Evolutionary conservation across 1,284 basidiomycete genomes (phyloP).

Genomic region (Irpex sp.): DNA sequence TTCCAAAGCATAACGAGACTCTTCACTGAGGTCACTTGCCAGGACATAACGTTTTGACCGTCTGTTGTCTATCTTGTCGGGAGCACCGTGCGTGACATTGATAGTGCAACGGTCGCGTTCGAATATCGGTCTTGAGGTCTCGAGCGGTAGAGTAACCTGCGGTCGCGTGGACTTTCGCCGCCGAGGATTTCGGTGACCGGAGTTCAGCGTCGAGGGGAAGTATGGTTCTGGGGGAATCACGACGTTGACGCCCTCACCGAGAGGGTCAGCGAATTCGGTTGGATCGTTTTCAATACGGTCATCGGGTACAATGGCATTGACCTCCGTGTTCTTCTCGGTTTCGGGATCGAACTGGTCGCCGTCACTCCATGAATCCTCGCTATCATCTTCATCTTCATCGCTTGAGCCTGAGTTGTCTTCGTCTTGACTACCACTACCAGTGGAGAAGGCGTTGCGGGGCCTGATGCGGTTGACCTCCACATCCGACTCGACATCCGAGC

Average conservation of each 20-base stretch:
- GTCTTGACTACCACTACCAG: constrained; percentile 30
- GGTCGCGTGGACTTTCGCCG: constrained; percentile 56
- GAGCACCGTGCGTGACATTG: constrained; percentile 82
- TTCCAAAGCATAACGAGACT: constrained; percentile 88
- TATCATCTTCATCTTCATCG: constrained; percentile 20
- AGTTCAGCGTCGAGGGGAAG: constrained; percentile 69
- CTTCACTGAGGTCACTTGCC: constrained; percentile 91
- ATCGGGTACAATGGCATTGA: constrained; percentile 64
- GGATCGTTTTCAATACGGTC: constrained; percentile 40
- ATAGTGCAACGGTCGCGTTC: constrained; percentile 93
- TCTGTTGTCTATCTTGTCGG: constrained; percentile 52
- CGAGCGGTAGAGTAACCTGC: constrained; percentile 59
- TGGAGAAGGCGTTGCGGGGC: constrained; percentile 23
- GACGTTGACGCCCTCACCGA: constrained; percentile 89
- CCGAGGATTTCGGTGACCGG: constrained; percentile 42
- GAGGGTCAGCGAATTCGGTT: constrained; percentile 59
- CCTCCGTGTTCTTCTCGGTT: constrained; percentile 70
- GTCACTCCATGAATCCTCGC: constrained; percentile 40
- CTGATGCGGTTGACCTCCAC: constrained; percentile 39
- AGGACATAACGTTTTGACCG: constrained; percentile 79
- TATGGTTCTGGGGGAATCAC: constrained; percentile 78
- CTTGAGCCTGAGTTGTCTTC: constrained; percentile 33
- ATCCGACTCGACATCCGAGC: constrained; percentile 59
- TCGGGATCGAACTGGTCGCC: constrained; percentile 73
- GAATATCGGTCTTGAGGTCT: constrained; percentile 78